phyloP scores from a whole-genome alignment of 768 basidiomycete genomes.

The Macrolepiota albuminosa region DNA sequence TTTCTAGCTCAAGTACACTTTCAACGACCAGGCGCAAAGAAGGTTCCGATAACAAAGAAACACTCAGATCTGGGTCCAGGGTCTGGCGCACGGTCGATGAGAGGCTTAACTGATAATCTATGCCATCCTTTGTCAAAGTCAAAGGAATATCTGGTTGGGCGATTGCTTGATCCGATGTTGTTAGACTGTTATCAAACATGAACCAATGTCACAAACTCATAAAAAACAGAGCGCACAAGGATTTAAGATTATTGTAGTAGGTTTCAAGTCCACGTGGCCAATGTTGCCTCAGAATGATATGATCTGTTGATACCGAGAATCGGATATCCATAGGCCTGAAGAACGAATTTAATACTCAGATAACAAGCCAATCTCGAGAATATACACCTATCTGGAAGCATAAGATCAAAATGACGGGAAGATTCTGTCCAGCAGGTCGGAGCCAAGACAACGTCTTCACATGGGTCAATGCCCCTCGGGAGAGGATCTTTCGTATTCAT shows the following conservation, averaged over 20 bases:
- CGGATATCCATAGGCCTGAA: slow-evolving; percentile 55
- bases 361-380: background rate
- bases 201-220: background rate
- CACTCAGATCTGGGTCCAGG: slow-evolving; percentile 19
- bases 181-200: slow-evolving; percentile 27
- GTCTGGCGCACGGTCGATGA: slow-evolving; percentile 46
- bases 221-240: slow-evolving; percentile 35
- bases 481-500: background rate
- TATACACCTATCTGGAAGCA: slow-evolving; percentile 56
- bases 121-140: slow-evolving; percentile 28
- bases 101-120: slow-evolving; percentile 41
- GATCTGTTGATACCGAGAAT: slow-evolving; percentile 35
- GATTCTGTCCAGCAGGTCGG: slow-evolving; percentile 29
- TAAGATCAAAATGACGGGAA: slow-evolving; percentile 38
- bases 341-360: background rate
- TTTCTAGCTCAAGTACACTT: slow-evolving; percentile 50
- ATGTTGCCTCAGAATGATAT: slow-evolving; percentile 19
- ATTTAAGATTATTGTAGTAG: slow-evolving; percentile 34
- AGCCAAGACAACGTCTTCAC: slow-evolving; percentile 7
- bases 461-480: background rate
- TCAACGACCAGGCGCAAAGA: slow-evolving; percentile 32
- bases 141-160: slow-evolving; percentile 46
- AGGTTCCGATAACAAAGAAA: slow-evolving; percentile 1
- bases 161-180: slow-evolving; percentile 18
- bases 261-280: slow-evolving; percentile 37